Evolutionary conservation across 148 eudicot genomes (phyloP).

Genomic region (Rhododendron williamsianum): DNA sequence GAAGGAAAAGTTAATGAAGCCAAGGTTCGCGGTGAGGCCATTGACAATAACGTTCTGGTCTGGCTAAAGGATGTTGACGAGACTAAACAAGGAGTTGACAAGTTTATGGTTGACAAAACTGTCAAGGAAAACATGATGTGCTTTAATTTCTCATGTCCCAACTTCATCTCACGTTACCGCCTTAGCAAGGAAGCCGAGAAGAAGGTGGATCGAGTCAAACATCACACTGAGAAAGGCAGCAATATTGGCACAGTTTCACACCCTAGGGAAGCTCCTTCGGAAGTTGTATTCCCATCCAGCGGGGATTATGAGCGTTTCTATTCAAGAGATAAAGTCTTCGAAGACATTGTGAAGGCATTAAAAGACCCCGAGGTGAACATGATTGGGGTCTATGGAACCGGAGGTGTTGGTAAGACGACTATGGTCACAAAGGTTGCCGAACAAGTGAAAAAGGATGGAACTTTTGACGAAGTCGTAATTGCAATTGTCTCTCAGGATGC

Average conservation of each 20-base stretch:
- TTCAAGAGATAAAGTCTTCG: neutral
- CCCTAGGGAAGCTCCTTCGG: neutral
- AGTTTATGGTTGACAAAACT: neutral
- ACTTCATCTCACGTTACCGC: neutral
- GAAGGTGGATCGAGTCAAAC: neutral
- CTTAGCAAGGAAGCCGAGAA: neutral
- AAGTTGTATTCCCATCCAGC: neutral
- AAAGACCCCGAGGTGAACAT: neutral
- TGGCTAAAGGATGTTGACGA: neutral
- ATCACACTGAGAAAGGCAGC: neutral
- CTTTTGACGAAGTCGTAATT: neutral
- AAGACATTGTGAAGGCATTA: neutral
- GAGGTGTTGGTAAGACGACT: conserved; percentile 8
- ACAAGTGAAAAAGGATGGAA: neutral
- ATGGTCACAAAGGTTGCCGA: neutral
- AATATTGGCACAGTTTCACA: neutral
- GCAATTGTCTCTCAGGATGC: neutral
- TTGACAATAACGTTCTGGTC: neutral
- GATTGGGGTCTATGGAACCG: conserved; percentile 7
- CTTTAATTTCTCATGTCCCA: neutral
- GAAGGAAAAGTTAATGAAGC: neutral
- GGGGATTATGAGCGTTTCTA: neutral
- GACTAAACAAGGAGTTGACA: neutral
- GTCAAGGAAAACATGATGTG: neutral
- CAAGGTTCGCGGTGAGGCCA: neutral